Conservation (phyloP, 75 land plant species). For the Gnetum montanum region DNA sequence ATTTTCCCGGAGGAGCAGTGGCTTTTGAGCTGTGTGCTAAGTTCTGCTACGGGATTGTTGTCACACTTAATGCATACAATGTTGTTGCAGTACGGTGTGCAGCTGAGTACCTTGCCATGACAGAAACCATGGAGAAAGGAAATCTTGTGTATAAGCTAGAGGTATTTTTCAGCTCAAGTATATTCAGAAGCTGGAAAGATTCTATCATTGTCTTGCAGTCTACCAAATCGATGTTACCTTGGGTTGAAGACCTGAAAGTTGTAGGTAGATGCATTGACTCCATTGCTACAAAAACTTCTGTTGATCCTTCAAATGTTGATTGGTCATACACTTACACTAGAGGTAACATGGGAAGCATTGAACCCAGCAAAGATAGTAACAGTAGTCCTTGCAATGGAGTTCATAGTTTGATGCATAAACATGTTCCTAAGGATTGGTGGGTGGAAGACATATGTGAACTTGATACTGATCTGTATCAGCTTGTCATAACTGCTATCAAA, state of each 20-base stretch:
- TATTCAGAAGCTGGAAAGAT: conserved; percentile 70
- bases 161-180: conserved; percentile 54
- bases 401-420: conserved; percentile 13
- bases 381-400: conserved; percentile 15
- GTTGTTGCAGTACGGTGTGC: conserved; percentile 62
- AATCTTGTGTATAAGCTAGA: conserved; percentile 64
- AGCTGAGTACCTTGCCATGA: conserved; percentile 75
- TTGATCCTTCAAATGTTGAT: conserved; percentile 50
- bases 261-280: conserved; percentile 66
- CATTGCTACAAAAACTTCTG: conserved; percentile 38
- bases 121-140: conserved; percentile 59
- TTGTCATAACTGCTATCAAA: conserved; percentile 42
- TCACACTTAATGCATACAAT: conserved; percentile 47
- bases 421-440: conserved; percentile 73
- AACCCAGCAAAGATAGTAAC: conserved; percentile 14
- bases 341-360: conserved; percentile 25
- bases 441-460: conserved; percentile 54
- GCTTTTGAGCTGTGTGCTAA: conserved; percentile 59
- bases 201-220: conserved; percentile 45
- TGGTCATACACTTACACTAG: conserved; percentile 75
- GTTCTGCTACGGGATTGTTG: conserved; percentile 69
- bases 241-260: conserved; percentile 74
- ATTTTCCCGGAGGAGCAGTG: conserved; percentile 65
- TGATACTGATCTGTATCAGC: conserved; percentile 44
- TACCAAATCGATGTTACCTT: conserved; percentile 47